These are phyloP conservation scores for Annulohypoxylon maeteangense DNA, from an alignment of 495 filamentous ascomycete genomes.

Conservation along the genomic window DNA sequence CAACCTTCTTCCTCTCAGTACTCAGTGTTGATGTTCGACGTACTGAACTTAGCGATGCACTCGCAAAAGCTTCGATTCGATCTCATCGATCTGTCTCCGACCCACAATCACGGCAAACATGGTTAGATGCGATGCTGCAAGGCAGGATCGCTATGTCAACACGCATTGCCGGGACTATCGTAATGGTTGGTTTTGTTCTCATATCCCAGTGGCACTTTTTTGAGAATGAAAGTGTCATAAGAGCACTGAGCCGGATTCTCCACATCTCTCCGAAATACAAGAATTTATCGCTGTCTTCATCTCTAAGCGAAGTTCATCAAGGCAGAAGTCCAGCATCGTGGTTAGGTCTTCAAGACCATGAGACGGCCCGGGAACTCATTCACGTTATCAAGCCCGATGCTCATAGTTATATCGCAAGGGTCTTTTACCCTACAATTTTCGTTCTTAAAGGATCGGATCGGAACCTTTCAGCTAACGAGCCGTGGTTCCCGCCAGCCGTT, in stretches of 20 bases:
- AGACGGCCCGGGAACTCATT: conserved; percentile 77
- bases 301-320: conserved; percentile 67
- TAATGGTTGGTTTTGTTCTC: conserved; percentile 69
- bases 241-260: conserved; percentile 55
- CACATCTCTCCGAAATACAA: conserved; percentile 39
- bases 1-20: conserved; percentile 78
- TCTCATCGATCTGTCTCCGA: conserved; percentile 42
- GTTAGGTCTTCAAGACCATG: conserved; percentile 77
- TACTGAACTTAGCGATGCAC: conserved; percentile 67
- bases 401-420: conserved; percentile 72
- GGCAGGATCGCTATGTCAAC: conserved; percentile 66
- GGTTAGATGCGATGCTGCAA: conserved; percentile 60
- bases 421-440: conserved; percentile 74
- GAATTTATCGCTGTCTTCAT: conserved; percentile 51
- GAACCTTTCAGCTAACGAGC: conserved; percentile 53
- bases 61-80: conserved; percentile 58
- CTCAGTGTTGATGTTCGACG: conserved; percentile 78
- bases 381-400: conserved; percentile 71
- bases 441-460: conserved; percentile 72
- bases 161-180: conserved; percentile 67
- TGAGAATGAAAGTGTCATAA: conserved; percentile 62
- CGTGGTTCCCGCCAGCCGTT: conserved; percentile 60
- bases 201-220: conserved; percentile 75
- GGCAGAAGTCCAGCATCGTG: conserved; percentile 75
- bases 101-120: conserved; percentile 50